phyloP scores from a whole-genome alignment of 805 yeast species.

The Saccharomyces paradoxus region DNA sequence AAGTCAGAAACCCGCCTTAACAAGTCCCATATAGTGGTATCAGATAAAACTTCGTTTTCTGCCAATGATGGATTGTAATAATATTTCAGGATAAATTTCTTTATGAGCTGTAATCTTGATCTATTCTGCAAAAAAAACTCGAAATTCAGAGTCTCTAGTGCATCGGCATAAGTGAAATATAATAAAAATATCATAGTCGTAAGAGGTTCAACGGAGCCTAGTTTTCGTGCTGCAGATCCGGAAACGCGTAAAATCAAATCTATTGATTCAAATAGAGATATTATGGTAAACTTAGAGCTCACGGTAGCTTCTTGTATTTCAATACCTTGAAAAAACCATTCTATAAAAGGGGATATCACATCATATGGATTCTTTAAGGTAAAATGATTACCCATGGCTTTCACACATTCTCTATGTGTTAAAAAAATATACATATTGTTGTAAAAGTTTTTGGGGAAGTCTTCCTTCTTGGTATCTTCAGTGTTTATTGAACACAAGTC shows the following conservation, averaged over 20 bases:
- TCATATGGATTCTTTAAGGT: constrained; percentile 2
- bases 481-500: not conserved
- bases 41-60: constrained; percentile 10
- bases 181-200: not conserved
- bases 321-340: constrained; percentile 4
- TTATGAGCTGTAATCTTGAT: not conserved
- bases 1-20: constrained; percentile 13
- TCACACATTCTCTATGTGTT: constrained; percentile 5
- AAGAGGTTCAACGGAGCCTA: not conserved
- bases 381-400: constrained; percentile 5
- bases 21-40: constrained; percentile 16
- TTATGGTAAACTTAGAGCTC: not conserved
- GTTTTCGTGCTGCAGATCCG: not conserved
- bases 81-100: constrained; percentile 7
- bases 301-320: not conserved
- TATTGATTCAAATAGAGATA: not conserved
- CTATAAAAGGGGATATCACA: constrained; percentile 1
- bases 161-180: not conserved
- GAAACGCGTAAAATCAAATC: constrained; percentile 1
- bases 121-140: not conserved
- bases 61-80: constrained; percentile 3
- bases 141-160: not conserved
- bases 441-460: constrained; percentile 17
- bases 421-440: constrained; percentile 10
- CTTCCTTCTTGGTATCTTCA: constrained; percentile 1